Conservation (phyloP, 1,139 yeast species). For the Yamadazyma pseudoaaseri region DNA sequence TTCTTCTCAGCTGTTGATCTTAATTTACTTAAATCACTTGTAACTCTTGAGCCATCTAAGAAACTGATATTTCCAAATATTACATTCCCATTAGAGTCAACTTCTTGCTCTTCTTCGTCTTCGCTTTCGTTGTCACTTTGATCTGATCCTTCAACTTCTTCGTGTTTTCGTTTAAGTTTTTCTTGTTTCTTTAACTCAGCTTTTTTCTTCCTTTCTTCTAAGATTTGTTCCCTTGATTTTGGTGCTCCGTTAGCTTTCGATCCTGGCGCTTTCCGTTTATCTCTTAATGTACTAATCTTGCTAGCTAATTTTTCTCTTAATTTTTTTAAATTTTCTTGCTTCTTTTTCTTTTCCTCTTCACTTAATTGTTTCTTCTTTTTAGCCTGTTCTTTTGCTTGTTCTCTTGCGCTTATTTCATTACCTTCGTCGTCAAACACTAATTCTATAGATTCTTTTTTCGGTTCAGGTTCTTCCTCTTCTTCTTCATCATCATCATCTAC, state of each 20-base stretch:
- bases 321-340: slow-evolving; percentile 57
- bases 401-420: slow-evolving; percentile 43
- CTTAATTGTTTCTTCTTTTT: slow-evolving; percentile 27
- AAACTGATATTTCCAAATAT: slow-evolving; percentile 83
- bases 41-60: slow-evolving; percentile 78
- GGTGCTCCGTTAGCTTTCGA: slow-evolving; percentile 78
- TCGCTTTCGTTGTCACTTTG: slow-evolving; percentile 36
- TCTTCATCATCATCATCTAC: slow-evolving; percentile 15
- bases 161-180: slow-evolving; percentile 36
- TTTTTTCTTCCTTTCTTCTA: slow-evolving; percentile 53
- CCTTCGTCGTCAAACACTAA: slow-evolving; percentile 79
- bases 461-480: slow-evolving; percentile 13
- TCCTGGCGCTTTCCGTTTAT: slow-evolving; percentile 91
- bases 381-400: slow-evolving; percentile 16
- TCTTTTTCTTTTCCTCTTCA: slow-evolving; percentile 48
- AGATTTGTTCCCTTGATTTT: slow-evolving; percentile 71
- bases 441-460: slow-evolving; percentile 21
- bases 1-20: slow-evolving; percentile 51
- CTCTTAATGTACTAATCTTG: slow-evolving; percentile 68
- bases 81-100: slow-evolving; percentile 40
- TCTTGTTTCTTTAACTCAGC: slow-evolving; percentile 40
- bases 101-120: slow-evolving; percentile 39
- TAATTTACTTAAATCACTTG: slow-evolving; percentile 66
- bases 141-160: slow-evolving; percentile 26
- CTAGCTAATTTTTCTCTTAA: slow-evolving; percentile 71